Base-by-base conservation (phyloP, 495 filamentous ascomycete species). In the Penicillium nucicola region DNA sequence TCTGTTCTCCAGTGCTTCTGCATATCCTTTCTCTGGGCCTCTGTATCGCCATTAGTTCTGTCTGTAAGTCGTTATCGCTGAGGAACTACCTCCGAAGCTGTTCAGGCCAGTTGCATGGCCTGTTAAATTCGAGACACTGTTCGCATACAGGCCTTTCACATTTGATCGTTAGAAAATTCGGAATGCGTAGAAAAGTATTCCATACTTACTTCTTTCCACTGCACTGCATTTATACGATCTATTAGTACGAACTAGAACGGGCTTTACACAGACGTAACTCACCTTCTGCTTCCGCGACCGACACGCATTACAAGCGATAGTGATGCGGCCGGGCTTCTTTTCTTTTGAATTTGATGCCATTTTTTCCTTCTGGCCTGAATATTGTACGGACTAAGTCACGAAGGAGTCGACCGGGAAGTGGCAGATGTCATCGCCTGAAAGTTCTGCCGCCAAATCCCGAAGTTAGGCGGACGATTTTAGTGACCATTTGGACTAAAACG, bases 201-300 rank as follows among this genome's bases (percentile, higher is more conserved):
- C 5, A n/a, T 28, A 9, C 58, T 56, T 52, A 73, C 69, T 62
- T 67, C 35, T 64, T 58, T 30, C 69, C 69, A 51, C 65, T 69
- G 40, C 70, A 71, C 70, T 74, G 49, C 9, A 60, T 33, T 36
- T 32, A 12, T n/a, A 25, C 25, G 25, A 22, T n/a, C 4, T 5
- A 30, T 47, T 10, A 50, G 39, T 23, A 9, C 25, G 1, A 28
- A 28, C 1, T 28, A 2, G 7, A 28, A 8, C 25, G 25, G 2
- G 1, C 22, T 23, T n/a, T 9, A 18, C 9, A 13, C 23, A 18
- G 32, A 37, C 32, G 22, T 19, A 10, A 11, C 57, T 32, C 47
- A 70, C 70, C 63, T 71, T 72, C 42, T 72, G 70, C 44, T 74
- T 74, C 19, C 64, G 60, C 2, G 64, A 61, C 1, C 70, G 67